These are phyloP conservation scores for Mortierella claussenii DNA, from an alignment of 192 early-diverging fungal genomes.

Conservation along the genomic window DNA sequence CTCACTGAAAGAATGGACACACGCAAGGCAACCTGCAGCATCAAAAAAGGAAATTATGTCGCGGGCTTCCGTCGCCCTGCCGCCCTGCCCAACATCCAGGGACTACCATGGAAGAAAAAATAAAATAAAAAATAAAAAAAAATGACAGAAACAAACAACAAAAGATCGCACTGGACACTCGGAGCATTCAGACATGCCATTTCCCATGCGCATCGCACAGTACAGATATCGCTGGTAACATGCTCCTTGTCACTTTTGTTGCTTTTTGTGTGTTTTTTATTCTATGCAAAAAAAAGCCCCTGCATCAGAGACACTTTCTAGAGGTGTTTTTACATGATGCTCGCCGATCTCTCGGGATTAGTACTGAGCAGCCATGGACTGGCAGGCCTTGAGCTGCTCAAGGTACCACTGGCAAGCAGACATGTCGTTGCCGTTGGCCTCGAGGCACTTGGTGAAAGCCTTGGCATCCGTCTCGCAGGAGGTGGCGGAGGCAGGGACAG, in stretches of 20 bases:
- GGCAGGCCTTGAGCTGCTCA: slow-evolving; percentile 85
- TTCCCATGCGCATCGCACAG: too few species aligned
- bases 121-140: too few species aligned
- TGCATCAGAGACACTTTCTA: not conserved
- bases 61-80: not conserved
- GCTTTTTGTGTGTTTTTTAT: not conserved
- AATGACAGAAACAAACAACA: too few species aligned
- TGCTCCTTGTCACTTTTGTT: too few species aligned
- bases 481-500: slow-evolving; percentile 33
- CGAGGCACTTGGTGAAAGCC: slow-evolving; percentile 89
- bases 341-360: too few species aligned
- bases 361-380: slow-evolving; percentile 54
- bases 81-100: too few species aligned
- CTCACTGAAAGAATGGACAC: too few species aligned
- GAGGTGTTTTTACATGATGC: not conserved
- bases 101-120: too few species aligned
- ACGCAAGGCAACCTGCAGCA: too few species aligned
- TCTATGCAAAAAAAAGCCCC: not conserved
- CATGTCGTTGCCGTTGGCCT: slow-evolving; percentile 83
- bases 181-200: too few species aligned
- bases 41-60: slow-evolving; percentile 11
- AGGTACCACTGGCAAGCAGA: slow-evolving; percentile 89
- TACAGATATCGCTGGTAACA: too few species aligned
- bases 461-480: slow-evolving; percentile 81
- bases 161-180: not conserved